phyloP scores from a whole-genome alignment of 1,284 basidiomycete genomes.

The Volvariella volvacea region DNA sequence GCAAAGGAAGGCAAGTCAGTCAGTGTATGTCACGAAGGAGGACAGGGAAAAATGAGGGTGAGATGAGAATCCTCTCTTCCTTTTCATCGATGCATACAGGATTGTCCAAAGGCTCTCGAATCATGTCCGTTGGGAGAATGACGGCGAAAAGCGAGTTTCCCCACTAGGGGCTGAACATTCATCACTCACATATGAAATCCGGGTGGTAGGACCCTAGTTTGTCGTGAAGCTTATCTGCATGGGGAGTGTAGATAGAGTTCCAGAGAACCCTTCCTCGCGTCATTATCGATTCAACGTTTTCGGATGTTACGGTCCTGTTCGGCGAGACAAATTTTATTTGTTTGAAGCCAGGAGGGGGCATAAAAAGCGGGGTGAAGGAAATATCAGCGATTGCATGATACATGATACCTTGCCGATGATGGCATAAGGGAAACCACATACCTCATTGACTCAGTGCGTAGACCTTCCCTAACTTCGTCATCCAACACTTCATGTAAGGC shows the following conservation, averaged over 20 bases:
- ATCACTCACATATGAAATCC: constrained; percentile 73
- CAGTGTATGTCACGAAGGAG: too few species aligned
- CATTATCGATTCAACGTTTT: constrained; percentile 62
- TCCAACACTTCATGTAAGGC: constrained; percentile 71
- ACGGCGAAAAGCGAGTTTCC: constrained; percentile 10
- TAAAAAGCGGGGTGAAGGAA: constrained; percentile 8
- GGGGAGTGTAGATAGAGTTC: constrained; percentile 89
- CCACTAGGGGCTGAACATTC: constrained; percentile 18
- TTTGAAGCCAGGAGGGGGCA: constrained; percentile 12
- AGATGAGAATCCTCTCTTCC: too few species aligned
- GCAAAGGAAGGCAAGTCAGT: constrained; percentile 3
- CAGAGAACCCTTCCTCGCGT: constrained; percentile 71
- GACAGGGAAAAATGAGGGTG: too few species aligned
- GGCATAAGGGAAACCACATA: constrained; percentile 21
- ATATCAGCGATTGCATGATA: constrained; percentile 8
- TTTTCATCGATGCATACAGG: too few species aligned
- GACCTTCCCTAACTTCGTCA: constrained; percentile 66
- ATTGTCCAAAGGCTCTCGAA: too few species aligned
- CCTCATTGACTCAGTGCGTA: constrained; percentile 66
- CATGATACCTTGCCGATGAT: not conserved
- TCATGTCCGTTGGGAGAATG: too few species aligned
- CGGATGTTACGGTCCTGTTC: constrained; percentile 50
- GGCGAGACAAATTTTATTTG: too few species aligned
- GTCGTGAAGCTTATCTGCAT: constrained; percentile 81
- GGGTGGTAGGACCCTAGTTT: constrained; percentile 85